Evolutionary conservation across 2,329 filamentous ascomycete species (phyloP), one percentile per base, ranked within the genome.

Genomic region (Teratosphaeria epicoccoides): DNA sequence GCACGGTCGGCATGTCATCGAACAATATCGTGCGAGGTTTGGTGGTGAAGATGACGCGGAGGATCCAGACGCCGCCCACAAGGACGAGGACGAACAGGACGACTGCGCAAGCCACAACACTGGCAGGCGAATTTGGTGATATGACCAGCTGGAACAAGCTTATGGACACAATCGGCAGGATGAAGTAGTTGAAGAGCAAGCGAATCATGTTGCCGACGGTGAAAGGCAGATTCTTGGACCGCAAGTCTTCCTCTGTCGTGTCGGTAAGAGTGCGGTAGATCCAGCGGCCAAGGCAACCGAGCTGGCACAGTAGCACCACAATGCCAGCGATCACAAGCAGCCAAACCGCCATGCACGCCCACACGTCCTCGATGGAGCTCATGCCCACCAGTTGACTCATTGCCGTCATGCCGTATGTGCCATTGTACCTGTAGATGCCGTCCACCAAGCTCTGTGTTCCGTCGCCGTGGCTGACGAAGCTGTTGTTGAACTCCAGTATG

Each of bases 271-370:
- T 77, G 48, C 87, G 87, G 61, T 85, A 83, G 33, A 87, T 65
- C 87, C 87, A 95, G 55, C 88, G 87, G 29, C 77, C 65, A 3
- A 83, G 71, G 65, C 97, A 97, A 23, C 82, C 87, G 29, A 85
- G 60, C 66, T 96, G 89, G 46, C 84, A 83, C 20, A 91, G 68
- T 22, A 85, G 67, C 20, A 88, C 75, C 11, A 87, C 79, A 49
- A 73, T 75, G 37, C 70, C 82, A 53, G 94, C 78, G 56, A 95
- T 85, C 56, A 84, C 84, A 9, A 91, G 76, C 17, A 97, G 78
- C 84, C 89, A 97, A 44, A 96, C 76, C 64, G 93, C 88, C 84
- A 95, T 93, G 56, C 88, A 88, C 1, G 88, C 85, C 93, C 93
- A 98, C 20, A 96, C 81, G 66, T 98, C 93, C 54, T 82, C 74